A percentile compares a stretch with the other conserved stretches of the same genome.
Evolutionary conservation across 495 filamentous ascomycete species (phyloP).

Genomic region (Penicillium desertorum): DNA sequence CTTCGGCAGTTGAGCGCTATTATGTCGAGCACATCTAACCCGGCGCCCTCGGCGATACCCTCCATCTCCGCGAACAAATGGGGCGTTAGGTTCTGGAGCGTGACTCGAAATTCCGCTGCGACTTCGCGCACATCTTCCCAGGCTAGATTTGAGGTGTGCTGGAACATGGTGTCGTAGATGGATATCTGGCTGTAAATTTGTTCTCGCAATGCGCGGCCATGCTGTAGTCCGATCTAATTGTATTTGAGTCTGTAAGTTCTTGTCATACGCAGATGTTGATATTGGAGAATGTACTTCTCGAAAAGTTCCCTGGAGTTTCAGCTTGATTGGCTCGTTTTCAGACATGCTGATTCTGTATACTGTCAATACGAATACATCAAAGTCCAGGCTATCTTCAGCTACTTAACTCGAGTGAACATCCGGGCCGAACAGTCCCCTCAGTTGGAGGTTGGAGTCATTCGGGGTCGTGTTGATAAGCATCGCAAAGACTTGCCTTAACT

Average conservation of each 20-base stretch:
- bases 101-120: conserved; percentile 46
- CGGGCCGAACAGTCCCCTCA: conserved; percentile 10
- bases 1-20: conserved; percentile 66
- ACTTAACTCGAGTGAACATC: background rate
- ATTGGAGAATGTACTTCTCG: conserved; percentile 26
- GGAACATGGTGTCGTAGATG: conserved; percentile 55
- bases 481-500: conserved; percentile 21
- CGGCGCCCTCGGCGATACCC: conserved; percentile 61
- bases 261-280: background rate
- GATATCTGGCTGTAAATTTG: conserved; percentile 49
- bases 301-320: conserved; percentile 28
- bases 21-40: conserved; percentile 54
- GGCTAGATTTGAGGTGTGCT: conserved; percentile 44
- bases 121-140: conserved; percentile 50
- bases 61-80: conserved; percentile 53
- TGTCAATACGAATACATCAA: background rate
- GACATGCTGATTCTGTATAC: background rate
- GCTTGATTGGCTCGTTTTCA: conserved; percentile 19
- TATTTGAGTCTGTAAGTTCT: background rate
- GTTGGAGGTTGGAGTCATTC: conserved; percentile 32
- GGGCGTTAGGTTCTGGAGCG: conserved; percentile 41
- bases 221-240: conserved; percentile 53
- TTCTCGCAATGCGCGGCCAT: conserved; percentile 46
- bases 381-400: background rate
- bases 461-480: conserved; percentile 21